A percentile compares a stretch with the other conserved stretches of the same genome.
phyloP scores from a whole-genome alignment of 139 green algal genomes.

The Yamagishiella unicocca region DNA sequence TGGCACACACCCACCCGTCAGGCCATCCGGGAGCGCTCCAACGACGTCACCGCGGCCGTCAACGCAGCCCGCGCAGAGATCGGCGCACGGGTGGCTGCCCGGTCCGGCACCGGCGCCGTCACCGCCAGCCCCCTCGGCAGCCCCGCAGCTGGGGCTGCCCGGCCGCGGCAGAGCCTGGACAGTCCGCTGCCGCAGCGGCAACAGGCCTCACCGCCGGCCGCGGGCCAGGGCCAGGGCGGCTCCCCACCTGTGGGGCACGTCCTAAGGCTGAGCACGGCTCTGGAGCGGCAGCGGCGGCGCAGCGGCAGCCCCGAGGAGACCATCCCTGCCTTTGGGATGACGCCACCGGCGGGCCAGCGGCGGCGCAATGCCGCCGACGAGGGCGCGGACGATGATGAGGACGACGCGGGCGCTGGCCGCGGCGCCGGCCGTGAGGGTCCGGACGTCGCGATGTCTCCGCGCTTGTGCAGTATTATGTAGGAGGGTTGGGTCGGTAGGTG shows the following conservation, averaged over 20 bases:
- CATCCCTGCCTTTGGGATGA: conserved; percentile 13
- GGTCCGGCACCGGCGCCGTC: no score
- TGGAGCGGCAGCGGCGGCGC: conserved; percentile 29
- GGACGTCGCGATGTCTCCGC: not conserved
- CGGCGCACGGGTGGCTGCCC: no score
- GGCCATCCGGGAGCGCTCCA: conserved; percentile 17
- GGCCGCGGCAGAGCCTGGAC: not conserved
- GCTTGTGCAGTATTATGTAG: not conserved
- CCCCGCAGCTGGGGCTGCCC: not conserved
- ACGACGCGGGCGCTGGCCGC: not conserved
- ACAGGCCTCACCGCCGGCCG: not conserved
- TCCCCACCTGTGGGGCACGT: not conserved
- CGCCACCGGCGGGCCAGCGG: not conserved
- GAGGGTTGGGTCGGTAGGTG: not conserved
- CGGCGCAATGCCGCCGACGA: not conserved
- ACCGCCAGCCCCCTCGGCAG: not conserved
- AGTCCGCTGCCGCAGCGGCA: not conserved
- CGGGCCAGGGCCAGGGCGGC: not conserved
- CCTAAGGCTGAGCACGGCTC: not conserved
- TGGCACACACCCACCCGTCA: not conserved
- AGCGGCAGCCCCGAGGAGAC: conserved; percentile 43
- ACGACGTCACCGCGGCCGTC: not conserved
- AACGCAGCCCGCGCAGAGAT: no score
- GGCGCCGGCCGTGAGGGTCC: not conserved
- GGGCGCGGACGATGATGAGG: not conserved